Base-by-base conservation (phyloP, 768 basidiomycete species). In the Leccinum ochraceum region DNA sequence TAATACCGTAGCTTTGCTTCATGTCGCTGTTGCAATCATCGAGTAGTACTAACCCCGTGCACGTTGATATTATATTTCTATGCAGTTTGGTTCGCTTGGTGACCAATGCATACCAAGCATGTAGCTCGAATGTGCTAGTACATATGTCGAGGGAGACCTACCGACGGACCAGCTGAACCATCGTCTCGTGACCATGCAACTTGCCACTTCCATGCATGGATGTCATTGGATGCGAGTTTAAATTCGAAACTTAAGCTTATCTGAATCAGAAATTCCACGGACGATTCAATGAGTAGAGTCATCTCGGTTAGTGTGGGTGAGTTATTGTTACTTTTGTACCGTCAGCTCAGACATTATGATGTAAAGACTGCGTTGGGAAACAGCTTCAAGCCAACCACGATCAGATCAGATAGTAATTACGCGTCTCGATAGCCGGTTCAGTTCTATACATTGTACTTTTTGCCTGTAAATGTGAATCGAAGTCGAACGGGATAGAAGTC, bases 1-100 rank as follows among this genome's bases (percentile, higher is more conserved):
- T 68, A 72, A 72, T 69, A 65, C 67, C 63, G 62, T 66, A 65
- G 67, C 62, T 58, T 64, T 58, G 69, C 67, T 70, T 65, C 65
- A 74, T 74, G 68, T 68, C 66, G 63, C 66, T 46, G 64, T 67
- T 64, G 66, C 68, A 67, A 63, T 60, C 59, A 63, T 69, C 26
- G 26, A 61, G 51, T 61, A 62, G 28, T 62, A 58, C 50, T 26
- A 32, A 20, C 32, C 28, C 58, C 30, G 51, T 63, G 63, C 66
- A 66, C 22, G 53, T 36, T 60, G 61, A 60, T 60, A 57, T 50
- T 59, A 58, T 60, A 14, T 50, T 17, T 48, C 2, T 55, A 60
- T 58, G 53, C 44, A 9, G n/a, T 56, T 51, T 32, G 39, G 37
- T 32, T 54, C 26, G 17, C 10, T 37, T 30, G 39, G 22, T 7